Conservation (phyloP, 176 grass and related monocot genomes). For the Ananas comosus region DNA sequence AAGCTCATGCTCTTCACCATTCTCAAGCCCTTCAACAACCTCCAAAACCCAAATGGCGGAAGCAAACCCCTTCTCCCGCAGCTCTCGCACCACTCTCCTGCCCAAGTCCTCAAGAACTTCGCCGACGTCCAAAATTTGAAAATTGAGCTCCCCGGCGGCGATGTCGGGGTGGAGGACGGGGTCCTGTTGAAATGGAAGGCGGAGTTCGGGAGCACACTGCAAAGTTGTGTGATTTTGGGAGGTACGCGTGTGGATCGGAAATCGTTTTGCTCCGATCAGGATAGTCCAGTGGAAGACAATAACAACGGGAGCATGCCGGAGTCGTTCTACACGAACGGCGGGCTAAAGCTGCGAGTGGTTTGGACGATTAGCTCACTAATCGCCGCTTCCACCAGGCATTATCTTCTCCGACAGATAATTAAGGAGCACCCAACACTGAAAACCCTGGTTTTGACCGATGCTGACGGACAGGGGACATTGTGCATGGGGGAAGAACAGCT, state of each 20-base stretch:
- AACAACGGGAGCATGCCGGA: conserved; percentile 51
- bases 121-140: conserved; percentile 46
- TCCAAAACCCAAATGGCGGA: neutral
- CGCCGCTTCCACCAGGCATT: conserved; percentile 65
- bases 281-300: conserved; percentile 13
- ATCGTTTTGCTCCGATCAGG: neutral
- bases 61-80: conserved; percentile 22
- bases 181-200: conserved; percentile 56
- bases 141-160: conserved; percentile 61
- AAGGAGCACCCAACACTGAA: conserved; percentile 73
- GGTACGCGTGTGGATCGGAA: conserved; percentile 45
- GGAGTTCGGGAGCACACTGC: conserved; percentile 55
- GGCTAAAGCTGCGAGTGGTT: conserved; percentile 60
- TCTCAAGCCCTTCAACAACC: conserved; percentile 54
- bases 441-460: conserved; percentile 52
- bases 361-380: conserved; percentile 81
- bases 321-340: conserved; percentile 74
- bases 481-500: conserved; percentile 48
- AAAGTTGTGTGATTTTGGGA: conserved; percentile 62
- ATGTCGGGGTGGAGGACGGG: conserved; percentile 53
- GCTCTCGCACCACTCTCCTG: conserved; percentile 49
- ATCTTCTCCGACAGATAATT: conserved; percentile 69
- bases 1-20: conserved; percentile 53
- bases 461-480: conserved; percentile 56
- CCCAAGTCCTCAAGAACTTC: conserved; percentile 78